Percentiles rank a stretch among this genome's conserved stretches.
phyloP scores from a whole-genome alignment of 176 grass and related monocot species.

The Avena atlantica region DNA sequence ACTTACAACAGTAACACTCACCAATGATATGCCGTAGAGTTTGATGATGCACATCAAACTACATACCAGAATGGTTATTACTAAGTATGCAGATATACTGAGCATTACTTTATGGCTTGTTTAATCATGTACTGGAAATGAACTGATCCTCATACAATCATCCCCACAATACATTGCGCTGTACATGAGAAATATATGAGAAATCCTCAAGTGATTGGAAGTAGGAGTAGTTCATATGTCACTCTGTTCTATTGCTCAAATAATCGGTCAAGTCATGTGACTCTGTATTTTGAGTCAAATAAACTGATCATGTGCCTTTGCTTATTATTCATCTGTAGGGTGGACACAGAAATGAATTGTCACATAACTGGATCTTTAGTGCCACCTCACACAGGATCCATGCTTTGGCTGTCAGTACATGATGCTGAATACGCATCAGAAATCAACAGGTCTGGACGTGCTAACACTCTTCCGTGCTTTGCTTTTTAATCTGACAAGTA shows the following conservation, averaged over 20 bases:
- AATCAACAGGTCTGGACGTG: constrained; percentile 49
- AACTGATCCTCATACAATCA: neutral
- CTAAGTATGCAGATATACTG: neutral
- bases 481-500: constrained; percentile 11
- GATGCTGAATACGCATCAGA: constrained; percentile 56
- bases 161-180: neutral
- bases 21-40: constrained; percentile 17
- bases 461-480: neutral
- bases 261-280: constrained; percentile 13
- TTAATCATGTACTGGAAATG: neutral
- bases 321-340: constrained; percentile 56
- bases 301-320: constrained; percentile 26
- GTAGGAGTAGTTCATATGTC: neutral
- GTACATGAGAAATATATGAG: constrained; percentile 9
- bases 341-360: constrained; percentile 83
- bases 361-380: constrained; percentile 88
- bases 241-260: too few relatives aligned
- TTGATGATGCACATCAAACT: constrained; percentile 6
- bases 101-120: neutral
- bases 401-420: constrained; percentile 68
- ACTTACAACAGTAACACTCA: neutral
- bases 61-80: neutral
- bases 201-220: neutral
- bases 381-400: constrained; percentile 73
- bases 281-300: constrained; percentile 22